Percentiles rank a stretch among this genome's conserved stretches.
These are phyloP conservation scores for Pichia nakasei DNA, from an alignment of 805 yeast species.

Conservation along the genomic window DNA sequence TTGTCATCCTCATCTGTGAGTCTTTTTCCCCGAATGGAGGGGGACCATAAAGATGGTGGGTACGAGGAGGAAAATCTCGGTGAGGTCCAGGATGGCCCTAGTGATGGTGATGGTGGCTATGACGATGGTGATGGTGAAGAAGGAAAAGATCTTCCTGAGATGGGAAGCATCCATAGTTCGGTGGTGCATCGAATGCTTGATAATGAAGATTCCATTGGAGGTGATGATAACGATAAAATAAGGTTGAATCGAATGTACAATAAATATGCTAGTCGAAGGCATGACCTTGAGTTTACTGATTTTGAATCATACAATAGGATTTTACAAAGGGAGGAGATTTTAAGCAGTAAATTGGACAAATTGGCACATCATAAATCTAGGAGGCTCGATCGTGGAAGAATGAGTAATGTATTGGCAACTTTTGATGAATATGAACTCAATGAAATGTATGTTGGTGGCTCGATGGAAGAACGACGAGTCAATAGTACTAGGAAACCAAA, in stretches of 20 bases:
- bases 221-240: constrained; percentile 8
- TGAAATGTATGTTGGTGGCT: constrained; percentile 11
- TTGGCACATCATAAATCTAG: constrained; percentile 7
- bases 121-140: too few relatives aligned
- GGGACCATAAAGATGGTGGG: not conserved
- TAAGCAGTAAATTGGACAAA: constrained; percentile 14
- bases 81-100: too few relatives aligned
- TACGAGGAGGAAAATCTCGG: not conserved
- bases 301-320: constrained; percentile 23
- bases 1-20: not conserved
- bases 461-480: not conserved
- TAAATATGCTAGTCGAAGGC: constrained; percentile 3
- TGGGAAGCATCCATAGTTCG: too few relatives aligned
- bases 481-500: not conserved
- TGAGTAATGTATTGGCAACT: constrained; percentile 10
- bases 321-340: constrained; percentile 19
- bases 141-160: too few relatives aligned
- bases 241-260: constrained; percentile 21
- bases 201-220: constrained; percentile 10
- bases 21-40: not conserved
- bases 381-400: not conserved
- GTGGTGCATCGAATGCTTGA: constrained; percentile 15
- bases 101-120: too few relatives aligned
- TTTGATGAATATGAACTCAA: constrained; percentile 18
- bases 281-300: constrained; percentile 15